Evolutionary conservation across 345 rosid genomes (phyloP), one percentile per base, ranked within the genome.

Genomic region (Rubroshorea leprosula): DNA sequence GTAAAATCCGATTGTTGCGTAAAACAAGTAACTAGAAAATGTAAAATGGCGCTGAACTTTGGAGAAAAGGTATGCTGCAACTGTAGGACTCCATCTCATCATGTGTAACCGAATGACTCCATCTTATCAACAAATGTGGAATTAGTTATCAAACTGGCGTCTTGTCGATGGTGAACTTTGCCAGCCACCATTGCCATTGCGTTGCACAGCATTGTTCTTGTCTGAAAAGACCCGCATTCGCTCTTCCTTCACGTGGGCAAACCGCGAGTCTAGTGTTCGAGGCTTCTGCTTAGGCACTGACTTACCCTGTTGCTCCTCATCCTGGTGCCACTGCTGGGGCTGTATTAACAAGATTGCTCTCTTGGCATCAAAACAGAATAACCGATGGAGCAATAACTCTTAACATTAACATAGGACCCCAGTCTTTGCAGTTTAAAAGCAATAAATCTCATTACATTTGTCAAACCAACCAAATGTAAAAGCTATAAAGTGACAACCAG

Each of bases 191-290:
- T 60, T 51, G 10, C 64, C 70, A 50, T 69, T 71, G 55, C 57
- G 63, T 49, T 63, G 77, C 47, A 14, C 66, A 18, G 16, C 45
- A 59, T 69, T 79, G 58, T 64, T 70, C 46, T 63, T 65, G n/a
- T 55, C 61, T 20, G 76, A 27, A 13, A 73, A 52, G 55, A 54
- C 72, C 69, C 45, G 82, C 86, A 68, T 76, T 58, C 96, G 77
- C 78, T 84, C 82, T 74, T 88, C 90, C 68, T 84, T 83, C 94
- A 87, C 76, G 71, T 73, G 77, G 18, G 97, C 96, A 80, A 85
- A 87, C 38, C 81, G 69, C 0, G 95, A 84, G 64, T 91, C 96
- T 50, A 91, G 74, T 2, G 98, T 91, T 38, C 82, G 79, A 48
- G 92, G 80, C 78, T 74, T 71, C 72, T 76, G 89, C 54, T 71